Evolutionary conservation across 2,329 filamentous ascomycete genomes (phyloP).

Genomic region (Arthrinium phaeospermum): DNA sequence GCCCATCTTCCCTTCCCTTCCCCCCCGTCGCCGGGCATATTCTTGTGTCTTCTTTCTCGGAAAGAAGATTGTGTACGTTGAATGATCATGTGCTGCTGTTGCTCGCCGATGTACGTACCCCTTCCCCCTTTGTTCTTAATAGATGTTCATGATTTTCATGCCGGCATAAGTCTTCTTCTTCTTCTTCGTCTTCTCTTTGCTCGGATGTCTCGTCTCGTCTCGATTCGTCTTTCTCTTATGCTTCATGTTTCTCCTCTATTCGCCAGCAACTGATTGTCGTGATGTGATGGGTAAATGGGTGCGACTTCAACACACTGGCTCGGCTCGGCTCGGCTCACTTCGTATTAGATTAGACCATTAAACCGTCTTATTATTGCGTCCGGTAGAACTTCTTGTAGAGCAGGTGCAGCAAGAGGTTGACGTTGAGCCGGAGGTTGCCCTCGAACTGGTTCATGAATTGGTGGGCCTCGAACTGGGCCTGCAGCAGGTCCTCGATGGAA

Average conservation of each 20-base stretch:
- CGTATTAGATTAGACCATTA: neutral
- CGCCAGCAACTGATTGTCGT: neutral
- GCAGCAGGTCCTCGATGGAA: slow-evolving; percentile 89
- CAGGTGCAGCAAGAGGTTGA: slow-evolving; percentile 94
- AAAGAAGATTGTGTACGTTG: neutral
- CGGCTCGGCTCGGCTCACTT: neutral
- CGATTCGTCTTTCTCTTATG: neutral
- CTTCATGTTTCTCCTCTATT: neutral
- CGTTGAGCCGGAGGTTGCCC: slow-evolving; percentile 83
- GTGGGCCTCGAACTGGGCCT: slow-evolving; percentile 96
- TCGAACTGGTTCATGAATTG: slow-evolving; percentile 97
- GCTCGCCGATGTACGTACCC: neutral
- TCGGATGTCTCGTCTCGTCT: neutral
- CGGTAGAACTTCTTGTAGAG: slow-evolving; percentile 99
- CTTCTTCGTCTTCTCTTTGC: neutral
- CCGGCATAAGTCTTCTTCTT: neutral
- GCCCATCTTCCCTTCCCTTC: neutral
- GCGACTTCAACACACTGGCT: neutral
- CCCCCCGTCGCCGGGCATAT: neutral
- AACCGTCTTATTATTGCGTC: slow-evolving; percentile 57
- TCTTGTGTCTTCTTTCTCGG: neutral
- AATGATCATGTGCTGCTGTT: neutral
- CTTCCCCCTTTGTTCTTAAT: neutral
- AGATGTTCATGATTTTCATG: slow-evolving; percentile 7
- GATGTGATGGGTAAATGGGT: neutral